Conservation (phyloP, 2,329 filamentous ascomycete genomes). For the Epichloe hybrida region DNA sequence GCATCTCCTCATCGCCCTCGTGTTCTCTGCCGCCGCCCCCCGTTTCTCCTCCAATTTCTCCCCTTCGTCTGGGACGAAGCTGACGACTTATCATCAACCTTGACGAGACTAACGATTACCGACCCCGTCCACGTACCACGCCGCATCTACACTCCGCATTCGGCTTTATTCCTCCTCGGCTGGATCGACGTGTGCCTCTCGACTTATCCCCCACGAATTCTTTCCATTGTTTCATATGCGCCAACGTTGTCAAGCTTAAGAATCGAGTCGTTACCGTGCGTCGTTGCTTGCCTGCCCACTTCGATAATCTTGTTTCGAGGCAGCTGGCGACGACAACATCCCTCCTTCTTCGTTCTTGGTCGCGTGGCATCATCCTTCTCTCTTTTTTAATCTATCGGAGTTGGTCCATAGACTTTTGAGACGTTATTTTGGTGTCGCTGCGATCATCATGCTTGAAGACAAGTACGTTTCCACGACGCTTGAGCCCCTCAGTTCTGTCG, state of each 20-base stretch:
- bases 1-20: not conserved
- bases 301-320: not conserved
- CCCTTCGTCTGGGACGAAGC: slow-evolving; percentile 4
- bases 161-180: not conserved
- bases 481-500: not conserved
- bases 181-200: not conserved
- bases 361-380: not conserved
- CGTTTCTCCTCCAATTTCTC: not conserved
- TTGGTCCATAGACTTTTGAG: not conserved
- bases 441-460: slow-evolving; percentile 22
- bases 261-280: not conserved
- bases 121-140: not conserved
- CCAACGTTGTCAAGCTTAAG: not conserved
- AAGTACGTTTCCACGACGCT: slow-evolving; percentile 18
- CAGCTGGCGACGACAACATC: slow-evolving; percentile 1
- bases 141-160: not conserved
- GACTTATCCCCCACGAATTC: not conserved
- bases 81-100: not conserved
- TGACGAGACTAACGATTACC: slow-evolving; percentile 1
- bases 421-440: not conserved
- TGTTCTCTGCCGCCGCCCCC: not conserved
- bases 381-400: not conserved
- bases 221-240: not conserved
- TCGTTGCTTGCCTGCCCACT: not conserved
- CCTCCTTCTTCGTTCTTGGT: not conserved